These are phyloP conservation scores for Haplosporangium sp. DNA, from an alignment of 371 early-diverging fungal species.

Conservation along the genomic window DNA sequence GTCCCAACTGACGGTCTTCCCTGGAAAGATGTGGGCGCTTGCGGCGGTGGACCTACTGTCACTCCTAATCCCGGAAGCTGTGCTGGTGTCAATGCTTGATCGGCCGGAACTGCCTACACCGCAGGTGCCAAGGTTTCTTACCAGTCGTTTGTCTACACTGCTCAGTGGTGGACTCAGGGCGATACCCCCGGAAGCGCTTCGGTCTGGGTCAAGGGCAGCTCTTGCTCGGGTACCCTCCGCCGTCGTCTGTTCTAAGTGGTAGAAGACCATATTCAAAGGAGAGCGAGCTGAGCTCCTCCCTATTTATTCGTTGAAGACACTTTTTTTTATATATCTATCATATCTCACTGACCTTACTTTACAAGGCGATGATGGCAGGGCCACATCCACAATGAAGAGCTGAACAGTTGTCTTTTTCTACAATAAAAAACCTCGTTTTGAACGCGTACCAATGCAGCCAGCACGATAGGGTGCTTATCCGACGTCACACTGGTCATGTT, in stretches of 20 bases:
- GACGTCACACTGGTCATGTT: neutral
- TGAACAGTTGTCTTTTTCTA: neutral
- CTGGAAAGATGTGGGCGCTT: constrained; percentile 50
- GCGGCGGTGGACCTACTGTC: constrained; percentile 17
- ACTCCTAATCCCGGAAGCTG: constrained; percentile 26
- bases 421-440: neutral
- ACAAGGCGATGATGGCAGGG: constrained; percentile 14
- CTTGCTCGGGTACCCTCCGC: constrained; percentile 42
- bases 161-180: constrained; percentile 58
- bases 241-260: constrained; percentile 28
- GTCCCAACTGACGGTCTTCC: constrained; percentile 44
- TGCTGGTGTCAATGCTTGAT: constrained; percentile 41
- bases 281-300: constrained; percentile 4
- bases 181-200: constrained; percentile 41
- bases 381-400: constrained; percentile 2
- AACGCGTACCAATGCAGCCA: neutral
- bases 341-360: too few relatives aligned
- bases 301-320: neutral
- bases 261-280: too few relatives aligned
- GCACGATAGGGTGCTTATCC: neutral
- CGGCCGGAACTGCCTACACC: constrained; percentile 53
- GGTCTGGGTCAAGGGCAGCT: constrained; percentile 47
- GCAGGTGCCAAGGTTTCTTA: constrained; percentile 61
- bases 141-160: constrained; percentile 52
- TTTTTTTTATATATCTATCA: too few relatives aligned